Evolutionary conservation across 768 basidiomycete genomes (phyloP).

Genomic region (Asterophora lycoperdoides): DNA sequence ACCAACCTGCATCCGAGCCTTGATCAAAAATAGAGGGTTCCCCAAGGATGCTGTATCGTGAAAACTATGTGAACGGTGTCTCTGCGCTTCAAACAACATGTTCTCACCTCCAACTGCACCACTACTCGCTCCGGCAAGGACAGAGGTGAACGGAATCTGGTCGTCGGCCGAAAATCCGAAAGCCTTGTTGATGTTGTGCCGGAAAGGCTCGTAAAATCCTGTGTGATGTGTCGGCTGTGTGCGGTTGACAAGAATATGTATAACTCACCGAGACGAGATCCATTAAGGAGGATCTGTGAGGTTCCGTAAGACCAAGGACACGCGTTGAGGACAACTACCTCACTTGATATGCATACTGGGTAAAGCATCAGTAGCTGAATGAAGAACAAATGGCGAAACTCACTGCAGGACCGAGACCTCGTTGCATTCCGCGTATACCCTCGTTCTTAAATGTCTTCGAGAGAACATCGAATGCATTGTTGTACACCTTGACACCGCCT

Average conservation of each 20-base stretch:
- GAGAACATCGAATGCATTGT: conserved; percentile 80
- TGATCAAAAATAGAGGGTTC: conserved; percentile 91
- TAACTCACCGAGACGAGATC: conserved; percentile 74
- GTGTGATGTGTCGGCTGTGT: background rate
- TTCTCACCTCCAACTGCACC: conserved; percentile 83
- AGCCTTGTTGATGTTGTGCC: conserved; percentile 61
- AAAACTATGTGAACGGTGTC: conserved; percentile 4
- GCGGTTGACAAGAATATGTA: background rate
- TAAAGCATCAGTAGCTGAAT: conserved; percentile 17
- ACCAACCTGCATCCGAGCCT: conserved; percentile 92
- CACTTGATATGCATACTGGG: conserved; percentile 89
- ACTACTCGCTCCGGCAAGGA: conserved; percentile 83
- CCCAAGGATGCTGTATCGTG: conserved; percentile 58
- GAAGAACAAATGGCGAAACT: conserved; percentile 22
- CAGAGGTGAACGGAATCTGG: conserved; percentile 70
- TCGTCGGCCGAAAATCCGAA: conserved; percentile 61
- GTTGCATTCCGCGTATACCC: conserved; percentile 86
- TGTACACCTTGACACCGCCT: conserved; percentile 76
- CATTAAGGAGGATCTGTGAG: conserved; percentile 83
- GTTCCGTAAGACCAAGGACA: conserved; percentile 8
- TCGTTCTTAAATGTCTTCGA: conserved; percentile 87
- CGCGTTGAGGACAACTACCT: conserved; percentile 20
- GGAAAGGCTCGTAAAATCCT: conserved; percentile 97
- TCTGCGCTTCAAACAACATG: background rate
- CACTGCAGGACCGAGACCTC: conserved; percentile 88